Base-by-base conservation (phyloP, 1,284 basidiomycete species). In the Rhodotorula sp. region DNA sequence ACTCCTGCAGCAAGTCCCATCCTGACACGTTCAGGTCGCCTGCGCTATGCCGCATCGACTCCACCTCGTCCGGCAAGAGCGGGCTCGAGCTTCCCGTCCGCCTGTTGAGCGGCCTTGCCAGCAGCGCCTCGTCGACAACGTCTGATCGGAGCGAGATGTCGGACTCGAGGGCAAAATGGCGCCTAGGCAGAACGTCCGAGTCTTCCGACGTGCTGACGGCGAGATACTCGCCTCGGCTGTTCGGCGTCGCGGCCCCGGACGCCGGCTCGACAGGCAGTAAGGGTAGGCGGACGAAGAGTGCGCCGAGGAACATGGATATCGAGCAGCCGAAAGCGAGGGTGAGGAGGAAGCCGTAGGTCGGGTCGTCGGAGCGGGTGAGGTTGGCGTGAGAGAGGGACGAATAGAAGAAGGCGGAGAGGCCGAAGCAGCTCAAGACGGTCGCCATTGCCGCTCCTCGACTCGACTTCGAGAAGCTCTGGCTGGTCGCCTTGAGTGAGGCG, bases 371-470 rank as follows among this genome's bases (percentile, higher is more conserved):
- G 52, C 79, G 65, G 20, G 74, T 59, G 64, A 80, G 78, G 11
- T 74, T 75, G 29, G 62, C 62, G 44, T 63, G 67, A 8, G 67
- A 57, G 22, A 39, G 77, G 48, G 39, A 74, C 36, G 70, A 68
- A 47, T 71, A 81, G 64, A 81, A 75, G 59, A 80, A 80, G 2
- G 80, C 80, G 59, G 76, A 77, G 11, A 81, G 71, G 3, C 80
- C 80, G 60, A 81, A 81, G 10, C 78, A 77, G 7, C 76, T 76
- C 47, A 81, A 71, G 20, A 81, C 80, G 30, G 77, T 59, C n/a
- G 79, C 79, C n/a, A 80, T 80, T 1, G 80, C 79, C 0, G 78
- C 74, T 4, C 79, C 80, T 59, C 80, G 70, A 4, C 62, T 27
- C 34, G 62, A 49, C 22, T 64, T 61, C 17, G 66, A 36, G 24